phyloP scores from a whole-genome alignment of 805 yeast species.

The Teunomyces barrocoloradensis region DNA sequence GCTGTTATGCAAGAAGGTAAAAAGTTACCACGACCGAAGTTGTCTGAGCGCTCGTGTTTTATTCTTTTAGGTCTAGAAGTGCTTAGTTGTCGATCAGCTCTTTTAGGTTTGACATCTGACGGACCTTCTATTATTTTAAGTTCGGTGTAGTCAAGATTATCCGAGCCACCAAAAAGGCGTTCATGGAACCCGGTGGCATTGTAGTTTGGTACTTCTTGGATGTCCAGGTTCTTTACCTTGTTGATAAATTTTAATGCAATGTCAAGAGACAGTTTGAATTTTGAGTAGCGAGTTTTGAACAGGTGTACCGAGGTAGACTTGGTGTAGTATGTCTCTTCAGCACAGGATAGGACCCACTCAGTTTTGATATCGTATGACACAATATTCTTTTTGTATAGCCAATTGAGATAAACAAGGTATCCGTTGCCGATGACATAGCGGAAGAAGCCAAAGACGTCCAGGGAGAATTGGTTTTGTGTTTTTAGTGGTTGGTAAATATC shows the following conservation, averaged over 20 bases:
- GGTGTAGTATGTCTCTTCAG: neutral
- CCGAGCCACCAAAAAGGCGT: neutral
- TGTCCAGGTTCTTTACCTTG: neutral
- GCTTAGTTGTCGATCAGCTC: neutral
- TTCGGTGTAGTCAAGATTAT: neutral
- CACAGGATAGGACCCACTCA: neutral
- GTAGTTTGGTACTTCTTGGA: neutral
- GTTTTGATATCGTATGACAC: neutral
- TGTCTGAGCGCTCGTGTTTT: neutral
- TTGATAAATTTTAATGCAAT: slow-evolving; percentile 1
- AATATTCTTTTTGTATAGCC: neutral
- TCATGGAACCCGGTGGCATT: neutral
- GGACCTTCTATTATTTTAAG: neutral
- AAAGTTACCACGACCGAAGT: no score
- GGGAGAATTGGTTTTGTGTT: neutral
- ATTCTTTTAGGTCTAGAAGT: neutral
- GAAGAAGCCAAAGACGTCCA: slow-evolving; percentile 1
- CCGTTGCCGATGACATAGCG: neutral
- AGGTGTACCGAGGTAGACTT: neutral
- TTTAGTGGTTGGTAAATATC: neutral
- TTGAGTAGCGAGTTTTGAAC: neutral
- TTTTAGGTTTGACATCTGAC: neutral
- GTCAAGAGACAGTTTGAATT: slow-evolving; percentile 1
- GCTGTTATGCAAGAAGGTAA: neutral
- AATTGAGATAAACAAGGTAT: neutral